These are phyloP conservation scores for Inosperma sp. DNA, from an alignment of 768 basidiomycete species.

Conservation along the genomic window DNA sequence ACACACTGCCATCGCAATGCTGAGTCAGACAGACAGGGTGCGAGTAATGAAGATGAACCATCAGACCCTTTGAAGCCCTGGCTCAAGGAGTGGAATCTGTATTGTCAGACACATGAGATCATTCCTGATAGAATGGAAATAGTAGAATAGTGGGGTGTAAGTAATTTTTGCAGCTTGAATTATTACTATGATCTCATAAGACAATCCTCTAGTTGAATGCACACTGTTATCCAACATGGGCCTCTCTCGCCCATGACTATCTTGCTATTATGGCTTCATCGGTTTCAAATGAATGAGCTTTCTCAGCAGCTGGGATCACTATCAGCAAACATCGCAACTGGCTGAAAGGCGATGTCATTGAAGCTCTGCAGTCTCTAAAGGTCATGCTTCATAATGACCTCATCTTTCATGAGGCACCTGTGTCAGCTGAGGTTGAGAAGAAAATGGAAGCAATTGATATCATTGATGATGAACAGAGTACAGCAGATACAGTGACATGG, in stretches of 20 bases:
- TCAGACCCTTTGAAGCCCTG: slow-evolving; percentile 14
- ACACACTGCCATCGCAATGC: background rate
- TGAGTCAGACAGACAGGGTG: background rate
- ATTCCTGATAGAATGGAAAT: slow-evolving; percentile 13
- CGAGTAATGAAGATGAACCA: background rate
- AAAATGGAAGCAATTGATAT: background rate
- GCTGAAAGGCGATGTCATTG: slow-evolving; percentile 31
- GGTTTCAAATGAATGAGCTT: slow-evolving; percentile 35
- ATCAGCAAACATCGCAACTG: slow-evolving; percentile 30
- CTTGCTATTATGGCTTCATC: slow-evolving; percentile 34
- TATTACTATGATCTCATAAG: background rate
- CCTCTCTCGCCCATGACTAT: slow-evolving; percentile 32
- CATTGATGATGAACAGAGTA: background rate
- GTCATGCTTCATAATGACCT: slow-evolving; percentile 18
- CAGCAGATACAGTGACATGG: background rate
- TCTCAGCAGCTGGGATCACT: slow-evolving; percentile 37
- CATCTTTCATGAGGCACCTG: slow-evolving; percentile 17
- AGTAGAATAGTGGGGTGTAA: slow-evolving; percentile 32
- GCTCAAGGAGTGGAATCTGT: slow-evolving; percentile 22
- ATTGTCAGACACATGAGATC: slow-evolving; percentile 17
- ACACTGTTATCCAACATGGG: slow-evolving; percentile 29
- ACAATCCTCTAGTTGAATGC: slow-evolving; percentile 23
- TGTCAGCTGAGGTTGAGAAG: background rate
- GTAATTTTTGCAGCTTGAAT: slow-evolving; percentile 9
- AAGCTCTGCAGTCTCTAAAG: slow-evolving; percentile 29